phyloP scores from a whole-genome alignment of 108 stramenopile genomes.

The Pseudonitzschia multiseries region DNA sequence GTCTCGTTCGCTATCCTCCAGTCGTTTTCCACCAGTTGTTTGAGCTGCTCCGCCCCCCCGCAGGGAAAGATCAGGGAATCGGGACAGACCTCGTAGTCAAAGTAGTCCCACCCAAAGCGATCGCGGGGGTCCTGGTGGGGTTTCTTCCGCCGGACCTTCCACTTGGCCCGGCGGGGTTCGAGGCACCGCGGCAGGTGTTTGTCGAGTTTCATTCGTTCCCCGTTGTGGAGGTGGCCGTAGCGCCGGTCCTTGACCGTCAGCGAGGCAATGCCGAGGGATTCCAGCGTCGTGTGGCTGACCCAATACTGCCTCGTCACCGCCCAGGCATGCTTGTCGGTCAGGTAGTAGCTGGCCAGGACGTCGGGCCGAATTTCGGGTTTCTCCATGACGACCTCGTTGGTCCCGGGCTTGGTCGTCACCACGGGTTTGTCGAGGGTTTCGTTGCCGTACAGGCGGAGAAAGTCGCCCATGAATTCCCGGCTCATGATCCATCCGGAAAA shows the following conservation, averaged over 20 bases:
- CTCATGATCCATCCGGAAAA: conserved; percentile 47
- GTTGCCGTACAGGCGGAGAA: conserved; percentile 21
- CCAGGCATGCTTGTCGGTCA: conserved; percentile 34
- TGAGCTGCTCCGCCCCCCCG: conserved; percentile 25
- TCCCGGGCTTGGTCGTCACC: neutral
- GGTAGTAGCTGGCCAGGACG: conserved; percentile 27
- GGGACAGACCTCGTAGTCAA: conserved; percentile 37
- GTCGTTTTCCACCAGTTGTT: conserved; percentile 22
- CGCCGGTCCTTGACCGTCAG: conserved; percentile 28
- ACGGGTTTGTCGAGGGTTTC: neutral
- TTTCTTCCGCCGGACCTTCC: conserved; percentile 16
- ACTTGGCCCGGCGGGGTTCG: conserved; percentile 38
- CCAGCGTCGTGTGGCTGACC: conserved; percentile 33
- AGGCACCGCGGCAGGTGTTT: conserved; percentile 44
- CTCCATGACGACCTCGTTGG: neutral
- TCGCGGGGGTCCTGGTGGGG: conserved; percentile 27
- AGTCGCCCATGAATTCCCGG: conserved; percentile 34
- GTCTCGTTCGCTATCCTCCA: conserved; percentile 25
- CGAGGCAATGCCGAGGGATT: conserved; percentile 20
- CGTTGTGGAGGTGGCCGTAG: neutral
- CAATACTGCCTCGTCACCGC: conserved; percentile 39
- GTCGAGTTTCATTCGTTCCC: conserved; percentile 13
- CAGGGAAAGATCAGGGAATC: conserved; percentile 34
- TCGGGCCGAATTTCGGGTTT: conserved; percentile 15
- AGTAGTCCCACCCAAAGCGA: conserved; percentile 46